Conservation (phyloP, 2,329 filamentous ascomycete species). For the Ramichloridium luteum region DNA sequence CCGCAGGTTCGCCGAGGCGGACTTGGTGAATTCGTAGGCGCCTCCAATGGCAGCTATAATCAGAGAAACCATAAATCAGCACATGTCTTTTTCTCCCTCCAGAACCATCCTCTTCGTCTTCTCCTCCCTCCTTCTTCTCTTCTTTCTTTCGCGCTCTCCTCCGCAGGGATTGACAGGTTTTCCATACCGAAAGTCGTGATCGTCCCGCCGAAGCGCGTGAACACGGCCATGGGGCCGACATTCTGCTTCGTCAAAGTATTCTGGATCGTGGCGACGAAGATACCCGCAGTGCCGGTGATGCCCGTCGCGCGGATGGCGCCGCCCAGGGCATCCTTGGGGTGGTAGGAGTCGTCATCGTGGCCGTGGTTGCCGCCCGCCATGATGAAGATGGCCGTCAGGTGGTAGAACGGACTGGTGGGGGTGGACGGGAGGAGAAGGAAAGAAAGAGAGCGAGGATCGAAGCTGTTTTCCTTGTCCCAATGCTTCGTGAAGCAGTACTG, state of each 20-base stretch:
- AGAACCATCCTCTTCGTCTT: constrained; percentile 1
- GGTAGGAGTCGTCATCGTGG: constrained; percentile 40
- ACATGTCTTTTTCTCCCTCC: constrained; percentile 1
- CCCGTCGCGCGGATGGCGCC: constrained; percentile 52
- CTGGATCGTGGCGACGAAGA: constrained; percentile 65
- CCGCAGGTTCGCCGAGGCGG: constrained; percentile 70
- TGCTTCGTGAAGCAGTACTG: too few relatives aligned
- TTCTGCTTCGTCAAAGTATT: constrained; percentile 79
- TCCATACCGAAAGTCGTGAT: constrained; percentile 53
- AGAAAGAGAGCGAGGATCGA: too few relatives aligned
- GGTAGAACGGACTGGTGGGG: too few relatives aligned
- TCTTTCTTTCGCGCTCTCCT: constrained; percentile 1
- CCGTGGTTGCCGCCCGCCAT: too few relatives aligned
- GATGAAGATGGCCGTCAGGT: too few relatives aligned
- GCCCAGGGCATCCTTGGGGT: constrained; percentile 63
- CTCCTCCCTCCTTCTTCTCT: background rate
- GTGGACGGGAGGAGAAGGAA: too few relatives aligned
- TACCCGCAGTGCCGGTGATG: constrained; percentile 54
- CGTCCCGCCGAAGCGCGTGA: constrained; percentile 65
- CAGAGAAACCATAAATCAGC: too few relatives aligned
- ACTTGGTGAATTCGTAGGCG: constrained; percentile 65
- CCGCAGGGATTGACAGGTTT: background rate
- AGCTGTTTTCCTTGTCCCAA: too few relatives aligned
- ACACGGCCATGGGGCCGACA: constrained; percentile 65
- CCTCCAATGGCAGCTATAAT: constrained; percentile 57